These are phyloP conservation scores for Meripilus lineatus DNA, from an alignment of 1,284 basidiomycete species.

Conservation along the genomic window DNA sequence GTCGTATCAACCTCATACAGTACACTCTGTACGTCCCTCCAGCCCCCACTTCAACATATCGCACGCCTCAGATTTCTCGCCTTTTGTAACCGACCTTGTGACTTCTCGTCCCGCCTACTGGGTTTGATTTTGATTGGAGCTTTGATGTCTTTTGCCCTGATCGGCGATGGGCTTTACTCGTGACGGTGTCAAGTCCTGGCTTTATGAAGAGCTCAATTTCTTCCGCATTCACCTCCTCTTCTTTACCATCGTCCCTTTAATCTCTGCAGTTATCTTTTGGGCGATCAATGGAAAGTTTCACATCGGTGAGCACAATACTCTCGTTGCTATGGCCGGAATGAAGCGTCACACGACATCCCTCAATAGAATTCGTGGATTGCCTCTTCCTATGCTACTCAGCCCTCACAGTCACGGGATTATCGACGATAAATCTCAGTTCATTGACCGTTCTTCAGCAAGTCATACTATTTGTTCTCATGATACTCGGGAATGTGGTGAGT, in stretches of 20 bases:
- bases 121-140: no score
- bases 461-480: conserved; percentile 50
- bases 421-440: conserved; percentile 48
- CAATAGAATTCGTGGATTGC: conserved; percentile 45
- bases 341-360: background rate
- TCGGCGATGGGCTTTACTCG: background rate
- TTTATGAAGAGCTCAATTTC: conserved; percentile 38
- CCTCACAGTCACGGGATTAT: conserved; percentile 56
- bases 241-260: conserved; percentile 53
- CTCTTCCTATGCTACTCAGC: conserved; percentile 63
- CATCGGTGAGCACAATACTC: conserved; percentile 24
- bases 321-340: background rate
- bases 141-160: no score
- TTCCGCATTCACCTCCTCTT: conserved; percentile 51
- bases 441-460: conserved; percentile 54
- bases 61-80: no score
- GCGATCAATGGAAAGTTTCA: conserved; percentile 45
- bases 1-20: no score
- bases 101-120: background rate
- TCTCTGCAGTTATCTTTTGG: conserved; percentile 55
- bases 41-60: no score
- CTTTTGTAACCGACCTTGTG: no score
- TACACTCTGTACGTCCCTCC: no score
- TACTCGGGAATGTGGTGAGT: conserved; percentile 36
- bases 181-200: conserved; percentile 3